Conservation (phyloP, 306 rosid genomes). For the Alnus rubra region DNA sequence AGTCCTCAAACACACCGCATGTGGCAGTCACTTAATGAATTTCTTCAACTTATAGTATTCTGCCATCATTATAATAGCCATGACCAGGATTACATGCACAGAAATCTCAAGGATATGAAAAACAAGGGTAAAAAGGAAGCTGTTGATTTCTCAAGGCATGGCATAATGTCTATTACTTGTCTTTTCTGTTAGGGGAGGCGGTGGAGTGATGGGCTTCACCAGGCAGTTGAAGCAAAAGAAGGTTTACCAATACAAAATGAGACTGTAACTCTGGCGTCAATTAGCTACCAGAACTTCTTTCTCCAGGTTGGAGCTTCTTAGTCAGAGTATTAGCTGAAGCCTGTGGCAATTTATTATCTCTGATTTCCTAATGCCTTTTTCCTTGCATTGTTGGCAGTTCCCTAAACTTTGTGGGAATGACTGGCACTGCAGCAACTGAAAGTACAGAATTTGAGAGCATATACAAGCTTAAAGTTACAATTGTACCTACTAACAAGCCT, state of each 20-base stretch:
- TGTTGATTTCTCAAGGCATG: constrained; percentile 26
- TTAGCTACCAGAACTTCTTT: constrained; percentile 97
- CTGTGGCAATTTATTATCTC: constrained; percentile 25
- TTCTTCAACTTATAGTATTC: not conserved
- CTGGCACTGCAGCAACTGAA: constrained; percentile 99
- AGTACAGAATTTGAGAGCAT: constrained; percentile 96
- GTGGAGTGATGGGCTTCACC: constrained; percentile 99
- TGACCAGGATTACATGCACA: not conserved
- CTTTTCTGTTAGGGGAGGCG: constrained; percentile 76
- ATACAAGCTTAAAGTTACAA: constrained; percentile 94
- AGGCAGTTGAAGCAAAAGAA: constrained; percentile 99
- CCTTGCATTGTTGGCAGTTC: constrained; percentile 56
- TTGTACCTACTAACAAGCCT: constrained; percentile 94
- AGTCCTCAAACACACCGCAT: constrained; percentile 5
- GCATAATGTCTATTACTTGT: constrained; percentile 19
- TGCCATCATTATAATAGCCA: not conserved
- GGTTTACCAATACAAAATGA: constrained; percentile 93
- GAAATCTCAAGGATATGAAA: not conserved
- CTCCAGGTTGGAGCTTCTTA: constrained; percentile 72
- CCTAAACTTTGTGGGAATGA: constrained; percentile 99
- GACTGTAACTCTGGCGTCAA: constrained; percentile 94
- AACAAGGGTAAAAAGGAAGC: constrained; percentile 5
- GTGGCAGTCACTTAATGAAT: constrained; percentile 1
- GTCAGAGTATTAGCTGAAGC: constrained; percentile 14
- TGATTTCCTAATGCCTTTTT: constrained; percentile 24